phyloP scores from a whole-genome alignment of 1,139 yeast species.

The Lodderomyces orthopsilosis region DNA sequence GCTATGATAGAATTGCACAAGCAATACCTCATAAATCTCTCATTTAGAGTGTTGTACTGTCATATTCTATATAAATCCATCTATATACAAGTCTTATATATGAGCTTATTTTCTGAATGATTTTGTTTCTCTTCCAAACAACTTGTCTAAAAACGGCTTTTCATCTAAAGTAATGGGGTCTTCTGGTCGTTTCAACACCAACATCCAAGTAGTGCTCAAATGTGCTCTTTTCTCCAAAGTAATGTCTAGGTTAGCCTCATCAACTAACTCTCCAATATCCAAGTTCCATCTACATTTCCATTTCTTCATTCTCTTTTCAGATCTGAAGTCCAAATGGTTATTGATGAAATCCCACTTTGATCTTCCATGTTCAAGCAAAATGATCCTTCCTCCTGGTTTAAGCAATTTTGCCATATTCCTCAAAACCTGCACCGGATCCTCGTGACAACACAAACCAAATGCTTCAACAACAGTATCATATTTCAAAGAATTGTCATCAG shows the following conservation, averaged over 20 bases:
- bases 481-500: constrained; percentile 38
- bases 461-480: constrained; percentile 93
- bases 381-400: constrained; percentile 88
- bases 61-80: too few species aligned
- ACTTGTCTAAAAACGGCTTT: constrained; percentile 42
- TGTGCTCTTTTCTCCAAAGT: constrained; percentile 79
- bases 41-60: too few species aligned
- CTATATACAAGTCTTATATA: neutral
- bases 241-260: constrained; percentile 79
- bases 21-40: neutral
- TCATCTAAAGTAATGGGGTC: constrained; percentile 50
- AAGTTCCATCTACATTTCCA: constrained; percentile 99
- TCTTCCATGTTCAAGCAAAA: constrained; percentile 89
- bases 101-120: constrained; percentile 11
- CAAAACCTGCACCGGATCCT: constrained; percentile 84
- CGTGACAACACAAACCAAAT: constrained; percentile 93
- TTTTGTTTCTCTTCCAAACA: constrained; percentile 33
- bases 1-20: neutral
- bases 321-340: constrained; percentile 75
- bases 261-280: constrained; percentile 83
- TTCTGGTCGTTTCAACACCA: constrained; percentile 69
- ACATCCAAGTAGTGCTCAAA: constrained; percentile 92
- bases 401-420: constrained; percentile 68
- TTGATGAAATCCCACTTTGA: constrained; percentile 78
- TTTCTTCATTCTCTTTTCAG: constrained; percentile 76